phyloP scores from a whole-genome alignment of 257 asterid species.

The Solanum sejunctum region DNA sequence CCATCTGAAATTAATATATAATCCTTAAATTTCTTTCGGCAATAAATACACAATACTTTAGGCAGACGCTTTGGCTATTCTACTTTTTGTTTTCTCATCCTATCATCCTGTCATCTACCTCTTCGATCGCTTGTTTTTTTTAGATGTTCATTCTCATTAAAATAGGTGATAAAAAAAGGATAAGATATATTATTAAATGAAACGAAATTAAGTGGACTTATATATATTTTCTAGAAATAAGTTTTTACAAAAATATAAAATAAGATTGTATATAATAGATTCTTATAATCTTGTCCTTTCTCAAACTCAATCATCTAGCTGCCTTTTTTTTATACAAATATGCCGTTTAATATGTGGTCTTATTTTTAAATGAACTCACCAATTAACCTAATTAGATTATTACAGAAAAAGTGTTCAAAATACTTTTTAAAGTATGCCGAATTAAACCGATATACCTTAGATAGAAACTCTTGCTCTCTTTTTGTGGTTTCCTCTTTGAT shows the following conservation, averaged over 20 bases:
- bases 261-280: no score
- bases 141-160: not conserved
- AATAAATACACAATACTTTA: not conserved
- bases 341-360: no score
- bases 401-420: not conserved
- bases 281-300: no score
- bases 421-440: not conserved
- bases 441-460: not conserved
- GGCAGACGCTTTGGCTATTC: not conserved
- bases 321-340: not conserved
- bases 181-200: not conserved
- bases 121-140: not conserved
- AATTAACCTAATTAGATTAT: not conserved
- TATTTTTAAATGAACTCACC: not conserved
- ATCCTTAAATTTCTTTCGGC: not conserved
- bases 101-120: not conserved
- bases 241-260: no score
- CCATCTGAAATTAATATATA: not conserved
- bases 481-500: not conserved
- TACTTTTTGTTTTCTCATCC: not conserved
- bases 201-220: not conserved
- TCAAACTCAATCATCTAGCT: no score
- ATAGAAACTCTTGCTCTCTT: not conserved
- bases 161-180: not conserved
- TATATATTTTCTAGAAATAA: no score